These are phyloP conservation scores for Vaccinium darrowii DNA, from an alignment of 148 eudicot species.

Conservation along the genomic window DNA sequence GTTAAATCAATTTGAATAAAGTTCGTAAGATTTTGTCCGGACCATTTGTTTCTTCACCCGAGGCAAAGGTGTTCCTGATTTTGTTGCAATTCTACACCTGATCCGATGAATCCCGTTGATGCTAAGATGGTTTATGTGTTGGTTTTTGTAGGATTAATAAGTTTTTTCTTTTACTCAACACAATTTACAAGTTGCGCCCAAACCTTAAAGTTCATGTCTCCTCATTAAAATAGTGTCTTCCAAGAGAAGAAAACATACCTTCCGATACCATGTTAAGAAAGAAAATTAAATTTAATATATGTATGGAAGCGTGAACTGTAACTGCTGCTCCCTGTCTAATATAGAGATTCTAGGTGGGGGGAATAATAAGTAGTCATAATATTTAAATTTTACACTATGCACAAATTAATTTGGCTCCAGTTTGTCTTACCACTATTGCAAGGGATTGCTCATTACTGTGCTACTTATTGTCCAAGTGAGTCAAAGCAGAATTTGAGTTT, in stretches of 20 bases:
- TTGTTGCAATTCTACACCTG: too few species aligned
- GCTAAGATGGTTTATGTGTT: not conserved
- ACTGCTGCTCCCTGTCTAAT: not conserved
- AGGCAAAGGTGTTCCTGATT: too few species aligned
- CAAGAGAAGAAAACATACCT: not conserved
- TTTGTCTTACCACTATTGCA: not conserved
- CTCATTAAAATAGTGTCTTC: not conserved
- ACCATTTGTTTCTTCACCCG: too few species aligned
- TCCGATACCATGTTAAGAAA: not conserved
- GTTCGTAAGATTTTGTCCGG: not conserved
- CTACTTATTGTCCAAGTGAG: not conserved
- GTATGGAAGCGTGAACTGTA: not conserved
- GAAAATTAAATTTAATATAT: too few species aligned
- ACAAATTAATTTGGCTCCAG: not conserved
- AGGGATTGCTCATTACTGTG: not conserved
- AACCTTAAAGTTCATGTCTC: not conserved
- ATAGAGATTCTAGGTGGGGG: not conserved
- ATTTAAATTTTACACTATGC: not conserved
- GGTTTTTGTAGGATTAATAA: not conserved
- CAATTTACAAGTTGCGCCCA: not conserved
- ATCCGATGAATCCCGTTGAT: too few species aligned
- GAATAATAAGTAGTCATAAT: not conserved
- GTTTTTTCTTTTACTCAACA: not conserved
- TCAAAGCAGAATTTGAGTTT: not conserved
- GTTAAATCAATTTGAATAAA: not conserved